Evolutionary conservation across 352 stramenopile species (phyloP), one percentile per base, ranked within the genome.

Genomic region (Peronospora destructor): DNA sequence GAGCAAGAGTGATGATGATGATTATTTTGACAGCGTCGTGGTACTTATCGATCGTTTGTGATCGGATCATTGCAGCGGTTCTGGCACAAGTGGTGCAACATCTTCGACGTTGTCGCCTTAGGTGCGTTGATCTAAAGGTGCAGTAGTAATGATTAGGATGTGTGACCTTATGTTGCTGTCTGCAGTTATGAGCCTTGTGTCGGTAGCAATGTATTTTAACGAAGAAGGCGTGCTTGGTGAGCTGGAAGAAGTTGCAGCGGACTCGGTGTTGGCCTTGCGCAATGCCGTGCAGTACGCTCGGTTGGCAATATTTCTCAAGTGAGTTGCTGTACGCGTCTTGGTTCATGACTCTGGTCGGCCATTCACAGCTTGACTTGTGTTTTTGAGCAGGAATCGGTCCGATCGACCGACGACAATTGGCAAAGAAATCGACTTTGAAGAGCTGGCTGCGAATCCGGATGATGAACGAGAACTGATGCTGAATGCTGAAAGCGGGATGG

Each of bases 241-340:
- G 46, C 61, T 92, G n/a, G 81, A 92, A 66, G 81, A 92, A 53
- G 75, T 92, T 26, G 75, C 78, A 26, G 69, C 76, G 2, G 81
- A 90, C 60, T 82, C 73, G 9, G 63, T 88, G n/a, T 58, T 92
- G 7, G 73, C 73, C 7, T 71, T 92, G 37, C 74, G 81, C 14
- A 92, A 90, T 46, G 70, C 76, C 1, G 68, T 90, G 26, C 81
- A 92, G 47, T 92, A 92, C 56, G 64, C 85, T 16, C 76, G 81
- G 19, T 60, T 92, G 28, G 81, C 76, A 6, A 83, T 92, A 56
- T 90, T 92, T 45, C 79, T 92, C 56, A 92, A 90, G 76, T 85
- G 53, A 21, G 68, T 66, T 21, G 3, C 0, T 45, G 19, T 21
- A 6, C 21, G 32, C 6, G 10, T 10, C 2, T 6, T 14, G 37